A percentile compares a stretch with the other conserved stretches of the same genome.
These are phyloP conservation scores for Neoascochyta sp. DNA, from an alignment of 2,329 filamentous ascomycete genomes.

Conservation along the genomic window DNA sequence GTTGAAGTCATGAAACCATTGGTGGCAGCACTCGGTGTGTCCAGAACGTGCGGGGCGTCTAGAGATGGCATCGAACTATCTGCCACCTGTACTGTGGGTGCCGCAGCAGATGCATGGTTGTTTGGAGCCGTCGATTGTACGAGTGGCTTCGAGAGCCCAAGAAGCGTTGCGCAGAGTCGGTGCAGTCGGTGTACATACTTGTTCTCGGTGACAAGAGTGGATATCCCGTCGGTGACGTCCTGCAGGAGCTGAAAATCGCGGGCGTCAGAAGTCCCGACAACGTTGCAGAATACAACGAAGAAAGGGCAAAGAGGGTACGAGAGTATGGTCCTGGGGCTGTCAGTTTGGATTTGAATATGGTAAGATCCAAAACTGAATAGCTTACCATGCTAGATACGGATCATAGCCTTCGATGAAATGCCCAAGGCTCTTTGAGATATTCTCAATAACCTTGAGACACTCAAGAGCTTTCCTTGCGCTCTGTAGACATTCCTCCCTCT, in stretches of 20 bases:
- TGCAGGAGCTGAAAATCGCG: conserved; percentile 31
- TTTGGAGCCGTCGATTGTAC: conserved; percentile 7
- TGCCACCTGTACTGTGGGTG: conserved; percentile 1
- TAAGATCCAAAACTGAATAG: neutral
- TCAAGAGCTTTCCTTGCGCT: conserved; percentile 32
- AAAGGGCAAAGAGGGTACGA: conserved; percentile 35
- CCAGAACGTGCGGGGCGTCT: conserved; percentile 1
- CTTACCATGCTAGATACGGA: conserved; percentile 30
- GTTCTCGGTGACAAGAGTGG: conserved; percentile 27
- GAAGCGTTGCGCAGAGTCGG: conserved; percentile 26
- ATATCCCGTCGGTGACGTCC: conserved; percentile 26
- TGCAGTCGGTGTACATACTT: conserved; percentile 28
- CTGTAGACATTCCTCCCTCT: conserved; percentile 31
- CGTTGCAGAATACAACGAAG: conserved; percentile 38
- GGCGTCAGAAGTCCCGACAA: conserved; percentile 33
- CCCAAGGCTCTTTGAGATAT: conserved; percentile 18
- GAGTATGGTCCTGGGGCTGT: conserved; percentile 27
- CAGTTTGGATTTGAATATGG: too few species aligned
- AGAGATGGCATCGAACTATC: neutral
- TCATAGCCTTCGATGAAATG: conserved; percentile 32
- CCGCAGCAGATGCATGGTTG: conserved; percentile 1
- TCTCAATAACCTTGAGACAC: conserved; percentile 24
- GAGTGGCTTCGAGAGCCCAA: conserved; percentile 30
- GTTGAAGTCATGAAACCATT: conserved; percentile 15
- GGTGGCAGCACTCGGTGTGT: neutral